Base-by-base conservation (phyloP, 306 rosid genomes). In the Fragaria vesca region DNA sequence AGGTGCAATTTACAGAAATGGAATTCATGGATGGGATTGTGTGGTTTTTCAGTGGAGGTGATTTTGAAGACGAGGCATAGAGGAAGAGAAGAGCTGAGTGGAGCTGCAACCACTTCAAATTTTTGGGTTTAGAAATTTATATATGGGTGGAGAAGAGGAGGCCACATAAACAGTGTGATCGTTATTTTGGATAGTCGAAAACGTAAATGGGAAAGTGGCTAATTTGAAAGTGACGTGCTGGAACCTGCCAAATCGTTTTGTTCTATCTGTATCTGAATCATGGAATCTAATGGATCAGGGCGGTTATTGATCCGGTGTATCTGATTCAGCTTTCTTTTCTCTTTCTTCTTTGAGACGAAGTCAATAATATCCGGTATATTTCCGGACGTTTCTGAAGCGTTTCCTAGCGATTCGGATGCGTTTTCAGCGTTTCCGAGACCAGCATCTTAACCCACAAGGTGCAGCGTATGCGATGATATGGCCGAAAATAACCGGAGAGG, bases 21-120 rank as follows among this genome's bases (percentile, higher is more conserved):
- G 83, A 87, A 12, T 87, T 88, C 97, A 92, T 92, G 66, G 76
- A 4, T 61, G 28, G 4, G 68, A 30, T 7, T 54, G 24, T 13
- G 48, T 16, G 62, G 46, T 76, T 2, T 43, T 47, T 55, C 72
- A 79, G 48, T n/a, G 48, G 30, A 69, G 1, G 11, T 50, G 30
- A 1, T 5, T 50, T 71, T 32, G 51, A 55, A 30, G 40, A 32
- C 77, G 12, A 54, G 21, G 67, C 38, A 71, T n/a, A 65, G 48
- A 61, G 18, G 38, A 8, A 15, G 34, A 57, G 38, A 12, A 48
- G 18, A 48, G 20, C 6, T 48, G 52, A 47, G 52, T 47, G 45
- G 50, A 15, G 73, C 2, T 57, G 38, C 0, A 60, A 2, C 0
- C 28, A 17, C 58, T 61, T 75, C 21, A 46, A 75, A 75, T 28